A percentile compares a stretch with the other conserved stretches of the same genome.
Evolutionary conservation across 129 eudicot species (phyloP).

Genomic region (Scalesia atractyloides): DNA sequence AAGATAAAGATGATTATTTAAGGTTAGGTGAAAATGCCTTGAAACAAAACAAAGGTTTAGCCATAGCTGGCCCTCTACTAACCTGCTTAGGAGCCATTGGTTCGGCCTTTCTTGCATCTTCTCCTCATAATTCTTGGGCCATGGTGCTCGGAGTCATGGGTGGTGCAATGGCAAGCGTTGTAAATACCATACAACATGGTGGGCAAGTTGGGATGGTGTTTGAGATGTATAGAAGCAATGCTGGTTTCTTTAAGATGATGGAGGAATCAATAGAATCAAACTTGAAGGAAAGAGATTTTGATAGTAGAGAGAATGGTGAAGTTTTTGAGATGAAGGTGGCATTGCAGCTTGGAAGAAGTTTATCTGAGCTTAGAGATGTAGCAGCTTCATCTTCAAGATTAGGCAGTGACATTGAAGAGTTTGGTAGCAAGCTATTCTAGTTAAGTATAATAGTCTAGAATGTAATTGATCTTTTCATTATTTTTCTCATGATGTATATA

Average conservation of each 20-base stretch:
- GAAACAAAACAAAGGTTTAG: constrained; percentile 57
- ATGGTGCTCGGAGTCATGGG: constrained; percentile 53
- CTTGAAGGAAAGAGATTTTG: constrained; percentile 41
- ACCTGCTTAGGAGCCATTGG: constrained; percentile 67
- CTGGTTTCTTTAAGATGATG: constrained; percentile 71
- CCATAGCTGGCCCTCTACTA: constrained; percentile 54
- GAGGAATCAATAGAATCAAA: constrained; percentile 54
- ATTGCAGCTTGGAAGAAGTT: constrained; percentile 78
- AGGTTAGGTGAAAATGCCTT: constrained; percentile 60
- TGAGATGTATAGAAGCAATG: constrained; percentile 82
- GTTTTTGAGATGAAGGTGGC: constrained; percentile 78
- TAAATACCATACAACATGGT: constrained; percentile 72
- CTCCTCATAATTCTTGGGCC: constrained; percentile 46
- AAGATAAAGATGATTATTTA: constrained; percentile 65
- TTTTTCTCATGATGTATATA: constrained; percentile 23
- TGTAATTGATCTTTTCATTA: neutral
- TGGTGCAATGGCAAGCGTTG: constrained; percentile 60
- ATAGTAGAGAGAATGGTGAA: constrained; percentile 68
- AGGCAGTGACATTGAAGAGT: constrained; percentile 53
- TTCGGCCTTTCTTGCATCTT: constrained; percentile 36
- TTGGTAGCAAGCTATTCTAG: constrained; percentile 79
- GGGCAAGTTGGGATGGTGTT: constrained; percentile 96
- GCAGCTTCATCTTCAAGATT: constrained; percentile 37
- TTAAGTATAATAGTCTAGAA: neutral
- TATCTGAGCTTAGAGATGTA: constrained; percentile 56